Evolutionary conservation across 2,329 filamentous ascomycete species (phyloP).

Genomic region (Diaporthe helianthi): DNA sequence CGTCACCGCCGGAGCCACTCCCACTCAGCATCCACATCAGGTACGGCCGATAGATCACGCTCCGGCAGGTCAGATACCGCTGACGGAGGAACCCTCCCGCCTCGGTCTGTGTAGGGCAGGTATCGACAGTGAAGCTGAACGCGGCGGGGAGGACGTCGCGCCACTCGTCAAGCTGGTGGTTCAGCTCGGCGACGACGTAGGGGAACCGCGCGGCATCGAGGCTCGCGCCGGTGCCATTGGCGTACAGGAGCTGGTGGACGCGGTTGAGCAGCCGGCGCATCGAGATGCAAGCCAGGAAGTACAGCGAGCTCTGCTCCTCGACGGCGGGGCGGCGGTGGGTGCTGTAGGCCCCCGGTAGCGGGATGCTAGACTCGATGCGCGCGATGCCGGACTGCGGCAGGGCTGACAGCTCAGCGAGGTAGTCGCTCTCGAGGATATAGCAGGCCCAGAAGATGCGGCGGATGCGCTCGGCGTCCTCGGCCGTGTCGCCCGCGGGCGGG

Average conservation of each 20-base stretch:
- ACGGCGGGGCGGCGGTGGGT: conserved; percentile 49
- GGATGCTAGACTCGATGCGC: conserved; percentile 57
- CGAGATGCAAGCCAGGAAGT: conserved; percentile 61
- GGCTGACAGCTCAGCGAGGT: conserved; percentile 58
- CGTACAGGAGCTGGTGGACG: conserved; percentile 58
- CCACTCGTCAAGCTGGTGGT: conserved; percentile 58
- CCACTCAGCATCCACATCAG: conserved; percentile 57
- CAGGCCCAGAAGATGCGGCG: conserved; percentile 62
- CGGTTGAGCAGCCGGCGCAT: conserved; percentile 57
- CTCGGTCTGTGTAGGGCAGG: conserved; percentile 44
- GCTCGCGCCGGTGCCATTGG: conserved; percentile 48
- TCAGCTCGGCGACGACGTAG: conserved; percentile 54
- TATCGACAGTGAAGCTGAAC: conserved; percentile 50
- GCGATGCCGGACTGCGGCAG: conserved; percentile 58
- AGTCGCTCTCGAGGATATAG: conserved; percentile 62
- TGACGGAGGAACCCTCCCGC: conserved; percentile 58
- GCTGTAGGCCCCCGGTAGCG: conserved; percentile 54
- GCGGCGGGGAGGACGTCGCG: conserved; percentile 52
- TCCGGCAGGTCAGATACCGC: conserved; percentile 58
- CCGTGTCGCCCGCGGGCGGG: conserved; percentile 42
- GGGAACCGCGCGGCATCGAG: conserved; percentile 55
- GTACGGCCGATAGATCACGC: conserved; percentile 60
- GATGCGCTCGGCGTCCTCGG: conserved; percentile 55
- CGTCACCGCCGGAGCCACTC: conserved; percentile 40
- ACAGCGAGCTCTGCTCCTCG: conserved; percentile 57